These are phyloP conservation scores for Ustilago lituana DNA, from an alignment of 1,284 basidiomycete genomes.

Conservation along the genomic window DNA sequence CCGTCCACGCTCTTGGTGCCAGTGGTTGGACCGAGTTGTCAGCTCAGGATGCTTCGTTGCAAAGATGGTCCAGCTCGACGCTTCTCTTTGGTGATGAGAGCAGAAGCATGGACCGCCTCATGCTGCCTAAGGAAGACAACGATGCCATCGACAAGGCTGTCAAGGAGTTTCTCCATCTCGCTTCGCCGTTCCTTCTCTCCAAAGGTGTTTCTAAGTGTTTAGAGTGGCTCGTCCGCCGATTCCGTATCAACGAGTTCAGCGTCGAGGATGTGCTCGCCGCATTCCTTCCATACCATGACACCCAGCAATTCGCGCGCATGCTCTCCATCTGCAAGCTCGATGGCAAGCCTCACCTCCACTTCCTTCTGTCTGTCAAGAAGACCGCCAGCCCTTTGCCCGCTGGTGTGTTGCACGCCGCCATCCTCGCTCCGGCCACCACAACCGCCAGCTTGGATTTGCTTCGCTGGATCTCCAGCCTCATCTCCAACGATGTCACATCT, in stretches of 20 bases:
- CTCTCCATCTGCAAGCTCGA: slow-evolving; percentile 78
- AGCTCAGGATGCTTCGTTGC: slow-evolving; percentile 42
- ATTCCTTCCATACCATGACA: slow-evolving; percentile 94
- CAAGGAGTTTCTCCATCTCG: slow-evolving; percentile 75
- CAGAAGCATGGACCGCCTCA: slow-evolving; percentile 81
- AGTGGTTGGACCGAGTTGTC: slow-evolving; percentile 80
- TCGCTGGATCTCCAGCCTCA: slow-evolving; percentile 74
- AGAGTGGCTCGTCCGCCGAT: slow-evolving; percentile 94
- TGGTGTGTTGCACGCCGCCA: slow-evolving; percentile 52
- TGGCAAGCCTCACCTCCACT: slow-evolving; percentile 48
- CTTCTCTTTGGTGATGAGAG: slow-evolving; percentile 84
- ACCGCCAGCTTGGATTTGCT: slow-evolving; percentile 74
- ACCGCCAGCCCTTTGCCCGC: slow-evolving; percentile 56
- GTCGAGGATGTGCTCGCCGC: slow-evolving; percentile 79
- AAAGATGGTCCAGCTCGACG: slow-evolving; percentile 70
- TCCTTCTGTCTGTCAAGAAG: slow-evolving; percentile 58
- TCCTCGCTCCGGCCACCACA: slow-evolving; percentile 62
- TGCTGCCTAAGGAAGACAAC: slow-evolving; percentile 76
- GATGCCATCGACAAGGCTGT: slow-evolving; percentile 74
- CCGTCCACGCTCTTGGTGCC: slow-evolving; percentile 82
- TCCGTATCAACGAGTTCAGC: slow-evolving; percentile 95
- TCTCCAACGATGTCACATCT: slow-evolving; percentile 71
- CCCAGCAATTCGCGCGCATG: slow-evolving; percentile 93
- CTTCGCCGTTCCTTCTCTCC: slow-evolving; percentile 84
- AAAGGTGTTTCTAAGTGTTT: slow-evolving; percentile 84